Base-by-base conservation (phyloP, 2,329 filamentous ascomycete genomes). In the Aspergillus versicolor region DNA sequence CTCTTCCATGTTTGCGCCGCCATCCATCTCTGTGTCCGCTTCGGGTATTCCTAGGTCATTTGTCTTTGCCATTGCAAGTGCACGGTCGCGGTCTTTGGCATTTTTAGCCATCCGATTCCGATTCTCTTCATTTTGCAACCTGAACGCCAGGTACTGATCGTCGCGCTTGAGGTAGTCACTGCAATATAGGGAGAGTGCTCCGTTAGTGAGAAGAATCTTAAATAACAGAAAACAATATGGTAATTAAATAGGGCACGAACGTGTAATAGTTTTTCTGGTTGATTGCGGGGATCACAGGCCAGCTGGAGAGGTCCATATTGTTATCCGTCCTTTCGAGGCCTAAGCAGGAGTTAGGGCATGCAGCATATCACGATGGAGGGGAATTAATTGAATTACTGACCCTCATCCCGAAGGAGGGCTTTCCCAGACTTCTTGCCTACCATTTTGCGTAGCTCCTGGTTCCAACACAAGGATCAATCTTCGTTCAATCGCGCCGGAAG, bases 201-300 rank as follows among this genome's bases (percentile, higher is more conserved):
- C 19, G 57, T 65, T 44, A 68, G 63, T 50, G 15, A 7, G 27
- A 30, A 45, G 12, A 9, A n/a, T 13, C 43, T 21, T 17, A 17
- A n/a, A 6, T 11, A 5, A 30, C 6, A n/a, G 12, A 15, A 9
- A 13, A 40, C n/a, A n/a, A 22, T 40, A 17, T 21, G 15, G 17
- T 5, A 34, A 13, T 32, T 5, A 9, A 34, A 17, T 21, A 44
- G 11, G n/a, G 21, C 9, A 79, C 87, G 60, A 82, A 94, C 91
- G 92, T 96, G 75, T 97, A 97, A 76, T 99, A 99, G 75, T 99
- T 99, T 80, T 99, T 99, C 75, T 99, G 94, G 73, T 99, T 99
- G 77, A 99, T 99, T 68, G 94, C 91, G 43, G 85, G 83, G 57
- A 96, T 87, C 70, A 94, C 89, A 9, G 94, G 93, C 93, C 94